These are phyloP conservation scores for Cyclostephanos tholiformis DNA, from an alignment of 108 stramenopile genomes.

Conservation along the genomic window DNA sequence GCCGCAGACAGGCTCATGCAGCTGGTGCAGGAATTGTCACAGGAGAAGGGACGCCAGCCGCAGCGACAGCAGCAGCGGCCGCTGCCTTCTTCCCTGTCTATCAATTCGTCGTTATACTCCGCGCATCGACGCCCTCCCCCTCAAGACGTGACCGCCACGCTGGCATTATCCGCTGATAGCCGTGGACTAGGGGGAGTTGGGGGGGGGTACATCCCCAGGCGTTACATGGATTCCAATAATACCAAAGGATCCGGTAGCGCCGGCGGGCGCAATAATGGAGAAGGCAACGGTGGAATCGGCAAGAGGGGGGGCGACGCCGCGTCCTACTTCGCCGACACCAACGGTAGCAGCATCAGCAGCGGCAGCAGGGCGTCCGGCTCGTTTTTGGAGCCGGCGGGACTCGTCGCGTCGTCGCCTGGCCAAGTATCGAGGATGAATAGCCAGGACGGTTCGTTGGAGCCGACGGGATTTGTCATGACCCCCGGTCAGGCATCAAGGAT, in stretches of 20 bases:
- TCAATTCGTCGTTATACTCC: too few relatives aligned
- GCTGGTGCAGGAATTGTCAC: conserved; percentile 1
- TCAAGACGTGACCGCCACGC: not conserved
- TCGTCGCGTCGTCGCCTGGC: too few relatives aligned
- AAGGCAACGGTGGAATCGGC: not conserved
- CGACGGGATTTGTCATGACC: not conserved
- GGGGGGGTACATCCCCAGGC: not conserved
- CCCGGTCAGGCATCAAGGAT: not conserved
- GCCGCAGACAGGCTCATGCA: not conserved
- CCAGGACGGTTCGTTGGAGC: not conserved
- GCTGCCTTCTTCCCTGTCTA: too few relatives aligned
- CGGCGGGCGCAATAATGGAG: not conserved
- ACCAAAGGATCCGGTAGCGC: not conserved
- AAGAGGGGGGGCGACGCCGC: not conserved
- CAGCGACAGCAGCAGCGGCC: too few relatives aligned
- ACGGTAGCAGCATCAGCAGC: too few relatives aligned
- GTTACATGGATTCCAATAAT: not conserved
- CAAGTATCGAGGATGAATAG: not conserved
- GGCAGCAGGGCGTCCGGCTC: not conserved
- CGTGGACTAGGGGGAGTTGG: not conserved
- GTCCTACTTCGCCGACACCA: not conserved
- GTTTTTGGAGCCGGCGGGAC: not conserved
- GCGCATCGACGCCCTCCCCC: not conserved
- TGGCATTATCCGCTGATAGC: too few relatives aligned
- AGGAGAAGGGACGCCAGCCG: not conserved